A percentile compares a stretch with the other conserved stretches of the same genome.
Evolutionary conservation across 805 yeast species (phyloP).

Genomic region (Saccharomycopsis fibuligera): DNA sequence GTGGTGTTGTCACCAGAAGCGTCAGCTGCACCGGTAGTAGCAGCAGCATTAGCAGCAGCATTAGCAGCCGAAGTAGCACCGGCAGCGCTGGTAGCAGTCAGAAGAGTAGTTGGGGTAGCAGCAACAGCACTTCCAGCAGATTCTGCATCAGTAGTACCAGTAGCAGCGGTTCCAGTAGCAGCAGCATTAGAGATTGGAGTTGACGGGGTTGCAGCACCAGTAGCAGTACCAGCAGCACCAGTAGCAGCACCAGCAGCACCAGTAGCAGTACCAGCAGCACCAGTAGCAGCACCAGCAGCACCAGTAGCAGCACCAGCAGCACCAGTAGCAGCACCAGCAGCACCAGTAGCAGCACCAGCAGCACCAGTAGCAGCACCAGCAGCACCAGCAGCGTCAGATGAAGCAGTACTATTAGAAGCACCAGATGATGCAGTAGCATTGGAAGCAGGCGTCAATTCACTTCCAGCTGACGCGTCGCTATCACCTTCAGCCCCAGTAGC

Average conservation of each 20-base stretch:
- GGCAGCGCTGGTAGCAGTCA: not conserved
- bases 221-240: conserved; percentile 4
- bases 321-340: not conserved
- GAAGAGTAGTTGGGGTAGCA: not conserved
- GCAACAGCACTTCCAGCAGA: not conserved
- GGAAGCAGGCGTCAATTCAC: no score
- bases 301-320: not conserved
- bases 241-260: not conserved
- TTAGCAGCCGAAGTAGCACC: not conserved
- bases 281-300: conserved; percentile 1
- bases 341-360: not conserved
- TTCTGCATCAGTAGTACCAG: conserved; percentile 1
- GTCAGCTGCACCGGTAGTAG: not conserved
- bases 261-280: not conserved
- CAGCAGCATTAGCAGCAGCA: not conserved
- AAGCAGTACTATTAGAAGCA: not conserved
- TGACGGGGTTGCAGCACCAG: not conserved
- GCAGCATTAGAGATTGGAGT: conserved; percentile 2
- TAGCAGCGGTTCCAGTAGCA: not conserved
- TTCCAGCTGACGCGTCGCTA: not conserved
- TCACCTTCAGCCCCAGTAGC: not conserved
- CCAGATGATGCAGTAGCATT: not conserved
- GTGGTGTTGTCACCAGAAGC: not conserved
- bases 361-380: not conserved
- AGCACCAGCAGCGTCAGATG: not conserved